A percentile compares a stretch with the other conserved stretches of the same genome.
These are phyloP conservation scores for Phialophora chinensis DNA, from an alignment of 2,329 filamentous ascomycete species.

Conservation along the genomic window DNA sequence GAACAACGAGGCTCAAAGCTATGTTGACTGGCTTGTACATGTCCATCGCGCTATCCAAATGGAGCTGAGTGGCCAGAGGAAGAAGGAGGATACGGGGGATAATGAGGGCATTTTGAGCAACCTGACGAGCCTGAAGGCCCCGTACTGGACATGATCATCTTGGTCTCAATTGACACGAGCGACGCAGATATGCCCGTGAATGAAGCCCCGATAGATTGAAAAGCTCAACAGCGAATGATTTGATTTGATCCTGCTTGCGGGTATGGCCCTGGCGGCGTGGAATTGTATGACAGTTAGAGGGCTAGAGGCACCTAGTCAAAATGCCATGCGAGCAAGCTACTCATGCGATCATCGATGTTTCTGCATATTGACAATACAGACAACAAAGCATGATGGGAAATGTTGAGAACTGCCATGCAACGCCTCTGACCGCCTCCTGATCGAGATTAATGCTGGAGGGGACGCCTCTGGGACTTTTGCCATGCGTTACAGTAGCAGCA, in stretches of 20 bases:
- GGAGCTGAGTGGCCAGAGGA: slow-evolving; percentile 66
- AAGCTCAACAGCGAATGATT: background rate
- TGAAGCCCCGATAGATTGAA: background rate
- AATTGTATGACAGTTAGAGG: background rate
- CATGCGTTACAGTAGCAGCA: background rate
- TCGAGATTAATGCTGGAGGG: too few species aligned
- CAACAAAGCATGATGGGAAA: background rate
- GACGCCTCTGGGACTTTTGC: background rate
- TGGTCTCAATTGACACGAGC: slow-evolving; percentile 1
- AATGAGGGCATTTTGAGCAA: slow-evolving; percentile 52
- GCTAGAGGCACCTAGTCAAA: background rate
- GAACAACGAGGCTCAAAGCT: slow-evolving; percentile 97
- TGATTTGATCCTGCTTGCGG: background rate
- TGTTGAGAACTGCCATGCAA: background rate
- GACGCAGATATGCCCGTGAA: slow-evolving; percentile 9
- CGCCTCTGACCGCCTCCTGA: too few species aligned
- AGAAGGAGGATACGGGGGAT: slow-evolving; percentile 47
- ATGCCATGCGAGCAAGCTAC: background rate
- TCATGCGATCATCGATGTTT: background rate
- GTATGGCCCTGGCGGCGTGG: background rate
- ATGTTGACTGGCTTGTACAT: slow-evolving; percentile 98
- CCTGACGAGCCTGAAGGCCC: slow-evolving; percentile 53
- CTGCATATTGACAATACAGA: background rate
- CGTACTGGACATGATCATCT: slow-evolving; percentile 49
- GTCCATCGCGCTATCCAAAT: slow-evolving; percentile 91